Conservation (phyloP, 2,329 filamentous ascomycete species). For the Cercospora sp. region DNA sequence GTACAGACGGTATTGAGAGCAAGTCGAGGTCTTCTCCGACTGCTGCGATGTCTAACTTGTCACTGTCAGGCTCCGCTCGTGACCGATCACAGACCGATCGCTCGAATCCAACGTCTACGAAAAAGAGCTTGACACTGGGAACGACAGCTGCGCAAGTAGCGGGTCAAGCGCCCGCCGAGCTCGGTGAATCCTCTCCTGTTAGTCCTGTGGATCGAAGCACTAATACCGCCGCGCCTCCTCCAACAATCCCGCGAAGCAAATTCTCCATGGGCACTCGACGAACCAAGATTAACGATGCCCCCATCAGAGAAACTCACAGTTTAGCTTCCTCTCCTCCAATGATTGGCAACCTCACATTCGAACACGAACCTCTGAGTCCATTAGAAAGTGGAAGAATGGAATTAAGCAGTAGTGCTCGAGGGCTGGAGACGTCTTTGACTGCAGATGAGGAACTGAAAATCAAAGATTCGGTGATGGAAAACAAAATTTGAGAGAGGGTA, state of each 20-base stretch:
- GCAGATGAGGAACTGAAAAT: conserved; percentile 42
- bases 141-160: conserved; percentile 4
- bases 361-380: conserved; percentile 13
- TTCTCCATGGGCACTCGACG: not conserved
- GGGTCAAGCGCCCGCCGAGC: not conserved
- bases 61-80: not conserved
- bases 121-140: not conserved
- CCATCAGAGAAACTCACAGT: not conserved
- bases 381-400: conserved; percentile 5
- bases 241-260: conserved; percentile 13
- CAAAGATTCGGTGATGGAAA: conserved; percentile 7
- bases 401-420: conserved; percentile 33
- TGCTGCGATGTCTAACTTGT: not conserved
- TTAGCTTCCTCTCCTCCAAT: not conserved
- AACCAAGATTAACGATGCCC: not conserved
- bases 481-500: conserved; percentile 7
- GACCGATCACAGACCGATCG: not conserved
- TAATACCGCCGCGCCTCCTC: conserved; percentile 1
- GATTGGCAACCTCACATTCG: conserved; percentile 18
- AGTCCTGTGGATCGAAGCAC: conserved; percentile 3
- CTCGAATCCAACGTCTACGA: not conserved
- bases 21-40: not conserved
- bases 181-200: not conserved
- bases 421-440: conserved; percentile 59
- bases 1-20: not conserved